A percentile compares a stretch with the other conserved stretches of the same genome.
Evolutionary conservation across 1,139 yeast genomes (phyloP).

Genomic region (Candida tropicalis): DNA sequence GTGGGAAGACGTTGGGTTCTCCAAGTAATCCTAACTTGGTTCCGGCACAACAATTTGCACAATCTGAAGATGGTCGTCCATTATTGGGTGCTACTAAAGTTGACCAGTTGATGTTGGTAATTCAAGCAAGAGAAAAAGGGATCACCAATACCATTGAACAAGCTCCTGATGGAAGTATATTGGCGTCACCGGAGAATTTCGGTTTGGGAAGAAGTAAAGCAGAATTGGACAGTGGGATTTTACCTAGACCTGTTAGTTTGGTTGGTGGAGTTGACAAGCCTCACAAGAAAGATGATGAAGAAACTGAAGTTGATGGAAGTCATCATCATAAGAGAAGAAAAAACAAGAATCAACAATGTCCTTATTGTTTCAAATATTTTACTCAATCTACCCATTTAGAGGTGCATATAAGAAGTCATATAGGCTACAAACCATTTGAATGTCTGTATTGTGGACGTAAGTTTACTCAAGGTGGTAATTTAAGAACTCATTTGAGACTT

Average conservation of each 20-base stretch:
- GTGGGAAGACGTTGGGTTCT: slow-evolving; percentile 5
- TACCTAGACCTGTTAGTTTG: slow-evolving; percentile 67
- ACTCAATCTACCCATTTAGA: slow-evolving; percentile 79
- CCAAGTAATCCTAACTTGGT: slow-evolving; percentile 27
- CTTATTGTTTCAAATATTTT: slow-evolving; percentile 67
- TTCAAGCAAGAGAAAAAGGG: slow-evolving; percentile 84
- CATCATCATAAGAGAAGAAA: slow-evolving; percentile 30
- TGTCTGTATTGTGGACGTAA: slow-evolving; percentile 79
- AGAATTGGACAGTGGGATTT: slow-evolving; percentile 28
- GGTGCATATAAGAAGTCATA: slow-evolving; percentile 77
- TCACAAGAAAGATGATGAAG: slow-evolving; percentile 27
- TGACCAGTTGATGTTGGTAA: slow-evolving; percentile 85
- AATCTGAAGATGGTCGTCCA: slow-evolving; percentile 63
- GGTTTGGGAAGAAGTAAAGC: slow-evolving; percentile 34
- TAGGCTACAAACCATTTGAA: slow-evolving; percentile 77
- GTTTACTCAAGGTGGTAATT: slow-evolving; percentile 91
- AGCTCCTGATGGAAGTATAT: slow-evolving; percentile 61
- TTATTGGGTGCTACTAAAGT: slow-evolving; percentile 84
- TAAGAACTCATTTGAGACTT: slow-evolving; percentile 81
- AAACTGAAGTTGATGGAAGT: slow-evolving; percentile 18
- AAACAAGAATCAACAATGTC: slow-evolving; percentile 65
- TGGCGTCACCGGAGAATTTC: slow-evolving; percentile 59
- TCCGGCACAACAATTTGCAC: slow-evolving; percentile 49
- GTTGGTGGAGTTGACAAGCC: slow-evolving; percentile 87
- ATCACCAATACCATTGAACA: slow-evolving; percentile 61